These are phyloP conservation scores for Vitis rupestris DNA, from an alignment of 164 flowering plant species.

Conservation along the genomic window DNA sequence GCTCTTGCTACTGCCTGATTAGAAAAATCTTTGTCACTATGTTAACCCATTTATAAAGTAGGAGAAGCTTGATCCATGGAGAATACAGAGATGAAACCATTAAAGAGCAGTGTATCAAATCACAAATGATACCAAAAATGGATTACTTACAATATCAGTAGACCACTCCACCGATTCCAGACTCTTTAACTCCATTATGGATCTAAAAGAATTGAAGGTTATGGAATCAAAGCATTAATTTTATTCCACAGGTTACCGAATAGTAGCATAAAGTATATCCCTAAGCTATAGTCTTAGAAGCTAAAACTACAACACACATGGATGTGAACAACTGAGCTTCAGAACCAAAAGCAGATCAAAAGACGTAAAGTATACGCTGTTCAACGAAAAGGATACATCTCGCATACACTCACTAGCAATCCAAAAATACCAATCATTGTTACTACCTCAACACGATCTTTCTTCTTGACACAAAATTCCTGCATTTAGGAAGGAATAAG, in stretches of 20 bases:
- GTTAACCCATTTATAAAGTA: too few species aligned
- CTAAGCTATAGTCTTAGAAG: too few species aligned
- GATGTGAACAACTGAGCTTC: too few species aligned
- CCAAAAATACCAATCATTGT: slow-evolving; percentile 75
- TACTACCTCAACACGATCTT: slow-evolving; percentile 67
- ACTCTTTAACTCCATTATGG: slow-evolving; percentile 45
- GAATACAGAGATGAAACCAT: too few species aligned
- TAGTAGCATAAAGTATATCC: too few species aligned
- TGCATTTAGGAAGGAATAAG: slow-evolving; percentile 25
- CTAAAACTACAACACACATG: too few species aligned
- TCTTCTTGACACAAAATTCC: slow-evolving; percentile 83
- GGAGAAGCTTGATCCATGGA: too few species aligned
- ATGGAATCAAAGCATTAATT: slow-evolving; percentile 22
- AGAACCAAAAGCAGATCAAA: neutral
- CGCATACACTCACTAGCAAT: slow-evolving; percentile 44
- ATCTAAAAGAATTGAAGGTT: slow-evolving; percentile 32
- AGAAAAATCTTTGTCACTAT: too few species aligned
- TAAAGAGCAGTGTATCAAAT: too few species aligned
- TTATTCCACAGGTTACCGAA: too few species aligned
- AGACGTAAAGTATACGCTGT: neutral
- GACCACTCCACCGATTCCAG: slow-evolving; percentile 63
- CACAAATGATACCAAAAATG: neutral
- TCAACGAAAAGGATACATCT: slow-evolving; percentile 72
- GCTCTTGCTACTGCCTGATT: too few species aligned
- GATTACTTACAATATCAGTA: slow-evolving; percentile 55